Evolutionary conservation across 208 protist genomes (phyloP), one percentile per base, ranked within the genome.

Genomic region (Leptomonas pyrrhocoris): DNA sequence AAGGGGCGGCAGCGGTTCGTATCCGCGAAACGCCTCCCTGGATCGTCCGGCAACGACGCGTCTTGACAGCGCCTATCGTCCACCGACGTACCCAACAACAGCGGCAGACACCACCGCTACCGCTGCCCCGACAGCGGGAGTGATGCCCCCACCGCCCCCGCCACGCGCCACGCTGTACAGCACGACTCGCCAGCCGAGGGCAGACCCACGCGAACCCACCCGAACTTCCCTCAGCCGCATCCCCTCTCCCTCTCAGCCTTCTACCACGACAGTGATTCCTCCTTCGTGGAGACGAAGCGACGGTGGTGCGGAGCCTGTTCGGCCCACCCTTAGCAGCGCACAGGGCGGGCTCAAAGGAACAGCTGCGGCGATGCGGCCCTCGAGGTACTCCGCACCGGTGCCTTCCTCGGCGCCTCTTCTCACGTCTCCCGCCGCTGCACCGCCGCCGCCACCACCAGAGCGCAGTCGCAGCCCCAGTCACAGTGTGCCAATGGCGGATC

Each of bases 101-200:
- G 23, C 43, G 1, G 31, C 23, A 45, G 38, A 31, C 42, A 40
- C 38, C 15, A 30, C 54, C 28, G 36, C 49, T 15, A 30, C 54
- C n/a, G 31, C 56, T 2, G 25, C 48, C 0, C 34, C 34, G 9
- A 50, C 4, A 27, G 48, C 40, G 4, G 53, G 30, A 16, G 1
- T 2, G 11, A 64, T 42, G 38, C 56, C 36, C n/a, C 50, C 60
- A 43, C 61, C 68, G 13, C 61, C 66, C 0, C 73, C 60, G 19
- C 66, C 64, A 31, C 66, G 65, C 15, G 51, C 58, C 18, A 64
- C 71, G 59, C 59, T 79, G 11, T 68, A 68, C 61, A 60, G 46
- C 25, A 36, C 36, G 34, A 46, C 60, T 30, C 56, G 63, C 16
- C 31, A 18, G 25, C 56, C 71, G 5, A 42, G 54, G 31, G 62